Evolutionary conservation across 192 early-diverging fungal genomes (phyloP), one percentile per base, ranked within the genome.

Genomic region (Globomyces pollinis-pini): DNA sequence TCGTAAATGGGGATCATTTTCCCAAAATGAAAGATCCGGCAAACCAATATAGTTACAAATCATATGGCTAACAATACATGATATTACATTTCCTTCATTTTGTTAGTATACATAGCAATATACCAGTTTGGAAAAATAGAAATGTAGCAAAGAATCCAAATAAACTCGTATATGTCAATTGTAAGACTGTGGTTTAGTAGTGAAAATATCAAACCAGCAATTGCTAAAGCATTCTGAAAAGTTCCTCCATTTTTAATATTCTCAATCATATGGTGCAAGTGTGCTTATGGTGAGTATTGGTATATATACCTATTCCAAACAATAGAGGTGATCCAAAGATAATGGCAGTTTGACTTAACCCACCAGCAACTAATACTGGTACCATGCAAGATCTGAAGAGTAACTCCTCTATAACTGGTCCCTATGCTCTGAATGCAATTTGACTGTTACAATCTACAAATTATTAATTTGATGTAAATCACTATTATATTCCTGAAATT

Each of bases 131-230:
- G 18, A 87, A 9, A 38, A 88, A 76, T 23, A 85, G 23, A 60
- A 73, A 89, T 12, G 79, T 78, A 8, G 80, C 81, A 73, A 82
- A 88, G 85, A 85, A 89, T 16, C 89, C 89, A 74, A 90, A 91
- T 3, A 90, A 16, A 2, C 77, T 84, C 1, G 88, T 91, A 64
- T 88, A 91, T 0, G 53, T 30, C 39, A 91, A 79, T 51, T 90
- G 87, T 38, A 85, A 85, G 0, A 61, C 77, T 73, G 44, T n/a
- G n/a, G n/a, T n/a, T n/a, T n/a, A n/a, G n/a, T n/a, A n/a, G n/a
- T n/a, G 34, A 20, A 29, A 12, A 6, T 11, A 24, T n/a, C 45
- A 49, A 29, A 49, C 45, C 45, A 49, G 28, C 30, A 13, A 57
- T 38, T 15, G 18, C 18, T 36, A 28, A 9, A 15, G 23, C 55